Evolutionary conservation across 2,329 filamentous ascomycete species (phyloP).

Genomic region (Ophiocordyceps robertsii): DNA sequence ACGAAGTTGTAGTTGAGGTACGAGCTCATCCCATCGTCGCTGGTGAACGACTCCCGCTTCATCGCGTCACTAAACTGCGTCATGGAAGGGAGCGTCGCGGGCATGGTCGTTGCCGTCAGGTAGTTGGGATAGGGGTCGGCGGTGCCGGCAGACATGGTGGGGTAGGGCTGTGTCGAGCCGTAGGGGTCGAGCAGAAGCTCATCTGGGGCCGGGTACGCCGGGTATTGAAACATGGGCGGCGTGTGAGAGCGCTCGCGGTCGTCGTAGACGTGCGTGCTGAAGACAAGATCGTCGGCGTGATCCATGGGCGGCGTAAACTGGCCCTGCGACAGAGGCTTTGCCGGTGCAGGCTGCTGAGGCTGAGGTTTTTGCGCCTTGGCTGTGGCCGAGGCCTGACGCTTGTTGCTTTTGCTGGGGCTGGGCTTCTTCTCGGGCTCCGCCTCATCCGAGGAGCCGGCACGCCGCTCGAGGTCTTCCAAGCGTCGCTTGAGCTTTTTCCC

Average conservation of each 20-base stretch:
- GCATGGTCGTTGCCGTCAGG: conserved; percentile 35
- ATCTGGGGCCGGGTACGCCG: conserved; percentile 53
- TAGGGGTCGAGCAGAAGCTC: conserved; percentile 49
- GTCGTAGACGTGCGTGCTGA: conserved; percentile 39
- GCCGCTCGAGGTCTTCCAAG: conserved; percentile 71
- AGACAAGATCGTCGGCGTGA: conserved; percentile 52
- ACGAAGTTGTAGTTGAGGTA: conserved; percentile 58
- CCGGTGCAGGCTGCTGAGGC: conserved; percentile 13
- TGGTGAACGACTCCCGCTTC: conserved; percentile 49
- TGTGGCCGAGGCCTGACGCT: conserved; percentile 16
- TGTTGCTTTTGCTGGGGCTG: conserved; percentile 28
- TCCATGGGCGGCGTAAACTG: conserved; percentile 51
- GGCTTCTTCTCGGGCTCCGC: conserved; percentile 28
- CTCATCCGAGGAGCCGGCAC: conserved; percentile 46
- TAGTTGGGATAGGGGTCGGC: conserved; percentile 42
- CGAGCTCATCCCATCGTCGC: conserved; percentile 47
- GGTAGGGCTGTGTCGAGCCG: conserved; percentile 37
- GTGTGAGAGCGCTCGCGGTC: conserved; percentile 58
- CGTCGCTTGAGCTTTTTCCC: conserved; percentile 90
- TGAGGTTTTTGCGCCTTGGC: conserved; percentile 13
- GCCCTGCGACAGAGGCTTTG: conserved; percentile 32
- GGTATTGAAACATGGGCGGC: conserved; percentile 55
- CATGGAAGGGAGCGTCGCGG: conserved; percentile 51
- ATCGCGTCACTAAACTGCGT: conserved; percentile 48
- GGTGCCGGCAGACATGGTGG: conserved; percentile 30